Evolutionary conservation across 257 asterid genomes (phyloP), one percentile per base, ranked within the genome.

Genomic region (Solanum sejunctum): DNA sequence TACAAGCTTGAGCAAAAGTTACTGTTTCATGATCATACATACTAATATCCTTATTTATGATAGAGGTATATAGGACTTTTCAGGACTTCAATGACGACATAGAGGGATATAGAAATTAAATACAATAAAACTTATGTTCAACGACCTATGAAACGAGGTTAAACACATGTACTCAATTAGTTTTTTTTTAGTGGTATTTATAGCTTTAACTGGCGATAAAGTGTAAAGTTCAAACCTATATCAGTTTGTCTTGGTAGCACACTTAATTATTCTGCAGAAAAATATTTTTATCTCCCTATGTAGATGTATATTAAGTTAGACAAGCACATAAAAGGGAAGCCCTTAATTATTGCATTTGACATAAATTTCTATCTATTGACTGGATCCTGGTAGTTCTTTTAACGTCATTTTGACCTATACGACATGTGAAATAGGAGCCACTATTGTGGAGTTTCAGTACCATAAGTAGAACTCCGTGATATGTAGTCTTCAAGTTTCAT

Each of bases 101-200:
- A 28, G 2, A 28, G 32, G 32, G 32, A 28, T 28, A 28, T 28
- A 28, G 32, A 28, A 28, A 28, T 28, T 28, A 28, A 28, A 28
- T 28, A 28, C 64, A 96, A 95, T 92, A 97, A 97, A 92, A 93
- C 98, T 6, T 97, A 97, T 6, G 99, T 95, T 49, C 99, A 97
- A 87, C 91, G 98, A 86, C 99, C 99, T 0, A 96, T 95, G 81
- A 95, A 97, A 87, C 92, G 95, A 60, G 95, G 94, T 21, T 90
- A 78, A 79, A 13, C 64, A 26, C 49, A 51, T 51, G 64, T 52
- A 52, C 64, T 16, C 80, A 6, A 43, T 45, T 16, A 52, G 64
- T 26, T 26, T 26, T 77, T 10, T 49, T 54, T 8, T 49, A 6
- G 15, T 45, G 64, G 26, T 77, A 26, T 15, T 77, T 51, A 26